phyloP scores from a whole-genome alignment of 139 green algal species.

The Ostreobium quekettii region DNA sequence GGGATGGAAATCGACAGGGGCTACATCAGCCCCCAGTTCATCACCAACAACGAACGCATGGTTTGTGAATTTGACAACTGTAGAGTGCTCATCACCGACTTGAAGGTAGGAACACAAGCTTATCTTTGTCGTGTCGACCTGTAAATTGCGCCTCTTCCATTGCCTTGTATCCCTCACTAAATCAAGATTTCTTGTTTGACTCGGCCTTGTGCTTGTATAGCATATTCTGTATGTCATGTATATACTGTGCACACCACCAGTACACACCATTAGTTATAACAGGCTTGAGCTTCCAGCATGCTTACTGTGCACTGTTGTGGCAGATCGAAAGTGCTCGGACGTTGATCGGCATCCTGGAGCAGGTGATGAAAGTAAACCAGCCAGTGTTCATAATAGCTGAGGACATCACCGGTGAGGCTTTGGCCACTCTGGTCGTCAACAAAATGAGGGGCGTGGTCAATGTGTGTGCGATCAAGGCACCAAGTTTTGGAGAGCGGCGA shows the following conservation, averaged over 20 bases:
- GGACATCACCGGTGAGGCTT: conserved; percentile 98
- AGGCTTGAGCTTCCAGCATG: no score
- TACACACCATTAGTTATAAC: no score
- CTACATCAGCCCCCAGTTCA: conserved; percentile 99
- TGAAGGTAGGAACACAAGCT: conserved; percentile 45
- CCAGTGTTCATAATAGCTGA: conserved; percentile 97
- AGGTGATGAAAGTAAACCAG: conserved; percentile 82
- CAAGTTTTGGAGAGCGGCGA: conserved; percentile 98
- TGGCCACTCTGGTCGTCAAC: conserved; percentile 99
- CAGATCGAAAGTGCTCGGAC: conserved; percentile 8
- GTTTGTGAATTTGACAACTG: conserved; percentile 60
- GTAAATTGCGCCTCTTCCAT: no score
- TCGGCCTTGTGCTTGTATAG: no score
- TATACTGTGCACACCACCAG: no score
- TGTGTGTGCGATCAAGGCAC: conserved; percentile 82
- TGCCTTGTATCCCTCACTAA: no score
- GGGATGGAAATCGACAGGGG: conserved; percentile 99
- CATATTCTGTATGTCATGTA: no score
- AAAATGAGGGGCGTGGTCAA: conserved; percentile 96
- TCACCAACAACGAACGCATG: conserved; percentile 99
- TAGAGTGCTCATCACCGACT: conserved; percentile 76
- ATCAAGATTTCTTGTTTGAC: no score
- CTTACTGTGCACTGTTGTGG: no score
- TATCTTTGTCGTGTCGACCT: no score
- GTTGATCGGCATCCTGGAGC: conserved; percentile 71